phyloP scores from a whole-genome alignment of 2,329 filamentous ascomycete genomes.

The Penicillium sp. region DNA sequence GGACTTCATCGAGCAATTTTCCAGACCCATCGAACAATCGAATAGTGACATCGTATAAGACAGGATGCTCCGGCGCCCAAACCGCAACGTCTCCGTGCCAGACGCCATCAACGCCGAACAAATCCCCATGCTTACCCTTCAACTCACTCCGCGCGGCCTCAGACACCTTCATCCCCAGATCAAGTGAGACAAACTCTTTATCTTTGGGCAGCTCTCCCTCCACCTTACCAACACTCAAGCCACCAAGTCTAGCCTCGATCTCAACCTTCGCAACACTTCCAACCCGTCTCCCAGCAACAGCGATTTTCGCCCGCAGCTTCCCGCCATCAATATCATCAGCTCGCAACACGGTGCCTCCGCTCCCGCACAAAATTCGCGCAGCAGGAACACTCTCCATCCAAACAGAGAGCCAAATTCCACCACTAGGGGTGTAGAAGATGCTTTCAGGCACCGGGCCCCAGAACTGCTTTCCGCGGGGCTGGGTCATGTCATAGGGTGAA shows the following conservation, averaged over 20 bases:
- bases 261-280: constrained; percentile 48
- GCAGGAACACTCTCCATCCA: constrained; percentile 61
- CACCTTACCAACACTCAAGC: constrained; percentile 49
- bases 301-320: constrained; percentile 53
- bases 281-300: constrained; percentile 43
- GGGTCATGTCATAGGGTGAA: constrained; percentile 64
- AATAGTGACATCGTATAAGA: constrained; percentile 63
- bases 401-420: constrained; percentile 74
- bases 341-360: constrained; percentile 61
- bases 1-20: constrained; percentile 52
- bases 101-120: constrained; percentile 48
- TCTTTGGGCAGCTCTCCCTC: constrained; percentile 51
- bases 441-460: constrained; percentile 54
- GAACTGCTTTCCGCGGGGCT: constrained; percentile 69
- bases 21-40: constrained; percentile 48
- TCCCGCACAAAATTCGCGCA: constrained; percentile 59
- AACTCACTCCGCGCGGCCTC: constrained; percentile 26
- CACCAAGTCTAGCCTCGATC: constrained; percentile 56
- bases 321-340: constrained; percentile 58
- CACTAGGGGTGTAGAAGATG: constrained; percentile 72
- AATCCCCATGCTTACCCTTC: constrained; percentile 25
- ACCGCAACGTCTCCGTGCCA: constrained; percentile 61
- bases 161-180: constrained; percentile 52
- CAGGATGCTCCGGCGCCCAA: constrained; percentile 67
- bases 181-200: constrained; percentile 50